Evolutionary conservation across 768 basidiomycete genomes (phyloP).

Genomic region (Mrakia gelida): DNA sequence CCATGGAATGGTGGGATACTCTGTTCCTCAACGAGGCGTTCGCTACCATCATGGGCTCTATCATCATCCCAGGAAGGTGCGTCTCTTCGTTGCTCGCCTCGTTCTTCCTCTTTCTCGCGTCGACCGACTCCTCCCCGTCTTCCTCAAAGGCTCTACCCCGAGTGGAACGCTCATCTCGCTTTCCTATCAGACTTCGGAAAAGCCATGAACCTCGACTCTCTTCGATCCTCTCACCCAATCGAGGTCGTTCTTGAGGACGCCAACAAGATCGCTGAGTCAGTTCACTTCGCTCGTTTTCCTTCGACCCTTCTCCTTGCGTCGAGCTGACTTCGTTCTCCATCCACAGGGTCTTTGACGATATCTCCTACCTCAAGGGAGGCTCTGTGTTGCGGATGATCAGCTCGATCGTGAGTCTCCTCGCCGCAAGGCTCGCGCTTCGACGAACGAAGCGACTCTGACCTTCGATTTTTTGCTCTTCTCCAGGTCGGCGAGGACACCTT

Average conservation of each 20-base stretch:
- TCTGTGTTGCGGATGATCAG: conserved; percentile 83
- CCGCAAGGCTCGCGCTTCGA: background rate
- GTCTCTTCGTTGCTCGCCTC: too few relatives aligned
- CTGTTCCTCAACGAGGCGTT: conserved; percentile 52
- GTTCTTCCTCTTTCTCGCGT: too few relatives aligned
- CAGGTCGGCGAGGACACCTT: conserved; percentile 82
- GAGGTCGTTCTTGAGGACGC: conserved; percentile 85
- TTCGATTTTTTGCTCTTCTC: conserved; percentile 48
- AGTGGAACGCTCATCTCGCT: conserved; percentile 53
- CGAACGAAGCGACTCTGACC: background rate
- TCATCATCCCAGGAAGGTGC: conserved; percentile 33
- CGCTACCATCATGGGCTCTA: conserved; percentile 56
- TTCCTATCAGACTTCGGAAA: conserved; percentile 61
- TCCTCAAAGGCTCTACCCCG: conserved; percentile 49
- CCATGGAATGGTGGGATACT: conserved; percentile 90
- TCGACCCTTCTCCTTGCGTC: conserved; percentile 57
- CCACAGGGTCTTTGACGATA: conserved; percentile 76
- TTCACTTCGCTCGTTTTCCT: conserved; percentile 40
- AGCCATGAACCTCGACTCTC: conserved; percentile 78
- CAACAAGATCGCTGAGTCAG: conserved; percentile 75
- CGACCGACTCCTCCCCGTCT: background rate
- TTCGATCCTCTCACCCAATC: conserved; percentile 83
- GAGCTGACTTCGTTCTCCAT: conserved; percentile 65
- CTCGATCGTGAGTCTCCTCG: background rate
- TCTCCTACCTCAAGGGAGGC: conserved; percentile 76